phyloP scores from a whole-genome alignment of 2,329 filamentous ascomycete species.

The Chaetothyriales sp. region DNA sequence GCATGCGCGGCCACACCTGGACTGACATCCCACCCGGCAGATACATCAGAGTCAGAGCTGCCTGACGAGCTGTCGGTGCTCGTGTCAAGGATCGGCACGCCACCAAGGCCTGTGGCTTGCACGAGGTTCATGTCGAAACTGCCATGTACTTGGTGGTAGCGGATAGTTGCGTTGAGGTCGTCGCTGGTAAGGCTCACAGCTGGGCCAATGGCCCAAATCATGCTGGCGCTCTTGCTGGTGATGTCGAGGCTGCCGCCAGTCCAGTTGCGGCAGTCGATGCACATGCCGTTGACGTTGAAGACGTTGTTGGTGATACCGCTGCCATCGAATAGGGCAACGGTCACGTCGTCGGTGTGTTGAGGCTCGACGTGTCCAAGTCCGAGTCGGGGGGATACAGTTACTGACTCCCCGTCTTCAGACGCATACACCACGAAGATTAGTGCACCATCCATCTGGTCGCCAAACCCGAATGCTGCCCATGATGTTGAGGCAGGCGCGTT shows the following conservation, averaged over 20 bases:
- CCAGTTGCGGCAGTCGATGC: constrained; percentile 43
- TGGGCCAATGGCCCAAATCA: constrained; percentile 46
- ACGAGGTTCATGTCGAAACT: constrained; percentile 44
- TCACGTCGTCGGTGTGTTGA: constrained; percentile 29
- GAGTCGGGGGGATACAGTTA: constrained; percentile 20
- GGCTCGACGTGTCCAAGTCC: constrained; percentile 20
- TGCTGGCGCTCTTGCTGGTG: constrained; percentile 32
- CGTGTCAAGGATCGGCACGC: constrained; percentile 26
- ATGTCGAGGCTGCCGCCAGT: constrained; percentile 37
- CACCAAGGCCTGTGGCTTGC: constrained; percentile 35
- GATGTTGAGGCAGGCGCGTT: constrained; percentile 13
- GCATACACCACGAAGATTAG: constrained; percentile 22
- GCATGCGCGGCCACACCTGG: constrained; percentile 23
- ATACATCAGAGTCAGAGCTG: constrained; percentile 24
- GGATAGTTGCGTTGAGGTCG: constrained; percentile 32
- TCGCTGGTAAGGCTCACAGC: constrained; percentile 31
- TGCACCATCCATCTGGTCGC: constrained; percentile 18
- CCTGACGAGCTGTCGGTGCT: constrained; percentile 16
- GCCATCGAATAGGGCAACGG: constrained; percentile 33
- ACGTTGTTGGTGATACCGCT: constrained; percentile 34
- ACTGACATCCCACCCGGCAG: neutral
- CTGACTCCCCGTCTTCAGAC: constrained; percentile 15
- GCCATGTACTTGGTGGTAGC: constrained; percentile 42
- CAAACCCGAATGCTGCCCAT: constrained; percentile 21
- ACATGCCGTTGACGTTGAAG: constrained; percentile 39